Evolutionary conservation across 192 early-diverging fungal genomes (phyloP).

Genomic region (Gryganskiella cystojenkinii): DNA sequence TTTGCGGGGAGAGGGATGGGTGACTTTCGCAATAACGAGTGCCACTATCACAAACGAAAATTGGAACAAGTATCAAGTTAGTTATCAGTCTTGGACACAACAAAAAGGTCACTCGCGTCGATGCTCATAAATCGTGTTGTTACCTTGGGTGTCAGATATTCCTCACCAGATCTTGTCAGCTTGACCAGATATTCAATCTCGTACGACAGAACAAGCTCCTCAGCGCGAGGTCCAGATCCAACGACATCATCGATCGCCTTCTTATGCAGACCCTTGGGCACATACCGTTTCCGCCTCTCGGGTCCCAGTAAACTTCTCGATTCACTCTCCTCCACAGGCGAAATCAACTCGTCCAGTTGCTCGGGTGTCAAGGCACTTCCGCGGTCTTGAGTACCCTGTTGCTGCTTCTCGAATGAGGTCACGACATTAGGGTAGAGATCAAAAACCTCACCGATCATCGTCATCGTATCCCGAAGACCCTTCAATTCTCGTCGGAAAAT

Average conservation of each 20-base stretch:
- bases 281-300: slow-evolving; percentile 21
- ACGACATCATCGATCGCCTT: slow-evolving; percentile 21
- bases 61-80: not conserved
- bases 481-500: slow-evolving; percentile 19
- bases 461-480: slow-evolving; percentile 28
- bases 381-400: slow-evolving; percentile 14
- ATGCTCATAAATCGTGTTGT: not conserved
- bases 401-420: slow-evolving; percentile 40
- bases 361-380: slow-evolving; percentile 24
- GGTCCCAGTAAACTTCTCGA: slow-evolving; percentile 9
- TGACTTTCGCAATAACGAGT: not conserved
- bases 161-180: slow-evolving; percentile 19
- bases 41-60: not conserved
- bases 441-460: slow-evolving; percentile 36
- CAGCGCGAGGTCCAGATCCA: slow-evolving; percentile 7
- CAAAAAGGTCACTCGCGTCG: not conserved
- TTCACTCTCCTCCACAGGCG: slow-evolving; percentile 34
- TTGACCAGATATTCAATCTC: slow-evolving; percentile 38
- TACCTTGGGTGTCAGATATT: slow-evolving; percentile 34
- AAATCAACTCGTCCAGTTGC: slow-evolving; percentile 30
- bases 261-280: slow-evolving; percentile 28
- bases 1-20: slow-evolving; percentile 13
- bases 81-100: not conserved
- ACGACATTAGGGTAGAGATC: slow-evolving; percentile 32
- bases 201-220: slow-evolving; percentile 32